Evolutionary conservation across 2,329 filamentous ascomycete genomes (phyloP), one percentile per base, ranked within the genome.

Genomic region (Aspergillus texensis): DNA sequence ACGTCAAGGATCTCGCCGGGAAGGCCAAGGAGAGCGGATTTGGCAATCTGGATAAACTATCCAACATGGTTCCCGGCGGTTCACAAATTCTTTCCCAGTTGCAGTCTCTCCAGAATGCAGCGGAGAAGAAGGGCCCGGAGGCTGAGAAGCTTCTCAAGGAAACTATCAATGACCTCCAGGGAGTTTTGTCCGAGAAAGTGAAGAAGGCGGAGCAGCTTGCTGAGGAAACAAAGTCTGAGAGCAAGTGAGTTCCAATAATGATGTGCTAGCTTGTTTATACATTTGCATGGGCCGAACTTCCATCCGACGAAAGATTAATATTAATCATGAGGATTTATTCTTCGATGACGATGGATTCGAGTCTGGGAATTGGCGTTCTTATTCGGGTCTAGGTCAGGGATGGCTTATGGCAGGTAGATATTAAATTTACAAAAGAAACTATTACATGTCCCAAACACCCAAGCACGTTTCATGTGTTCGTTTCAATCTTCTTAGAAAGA

Each of bases 111-210:
- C 83, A 86, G 67, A 83, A 90, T 66, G 81, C 90, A 16, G 88
- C 88, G 0, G 82, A 89, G 70, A 87, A 91, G 79, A 88, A 91
- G 74, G 87, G 86, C 57, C 82, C 88, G 6, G 89, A 93, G 75
- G 89, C 89, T 2, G 85, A 92, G 81, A 58, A 48, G n/a, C 85
- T 93, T 43, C 75, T 91, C 58, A 88, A 88, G 77, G 88, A 91
- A 73, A 89, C 90, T 0, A 81, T 91, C 56, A 83, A 72, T 19
- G 69, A 71, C 21, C 21, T 71, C 8, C 67, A 70, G 9, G 55
- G 66, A 6, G 68, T 71, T 6, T 21, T 71, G 56, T 62, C 67
- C 50, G 67, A 70, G 62, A 55, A 66, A 52, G 67, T 68, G 62
- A 61, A 68, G 4, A 61, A 71, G 59, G 55, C 69, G 12, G 69